Conservation (phyloP, 2,329 filamentous ascomycete species). For the Piedraia hortae region DNA sequence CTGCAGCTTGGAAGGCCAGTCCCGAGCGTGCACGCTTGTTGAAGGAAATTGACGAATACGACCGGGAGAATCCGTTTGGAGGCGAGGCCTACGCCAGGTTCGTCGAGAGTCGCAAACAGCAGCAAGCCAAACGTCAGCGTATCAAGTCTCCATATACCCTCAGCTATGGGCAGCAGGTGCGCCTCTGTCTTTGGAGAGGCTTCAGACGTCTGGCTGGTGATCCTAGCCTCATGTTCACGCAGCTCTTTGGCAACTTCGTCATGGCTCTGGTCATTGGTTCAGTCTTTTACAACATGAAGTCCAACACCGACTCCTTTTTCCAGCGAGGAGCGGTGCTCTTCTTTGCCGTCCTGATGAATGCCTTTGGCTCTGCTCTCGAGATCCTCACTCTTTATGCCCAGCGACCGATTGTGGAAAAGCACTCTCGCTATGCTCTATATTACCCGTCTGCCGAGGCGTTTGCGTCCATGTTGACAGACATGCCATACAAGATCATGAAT, state of each 20-base stretch:
- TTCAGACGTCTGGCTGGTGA: conserved; percentile 54
- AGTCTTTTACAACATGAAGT: conserved; percentile 51
- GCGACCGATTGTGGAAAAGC: conserved; percentile 79
- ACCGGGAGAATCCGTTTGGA: conserved; percentile 18
- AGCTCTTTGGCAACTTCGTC: conserved; percentile 41
- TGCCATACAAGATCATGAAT: conserved; percentile 61
- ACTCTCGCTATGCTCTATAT: conserved; percentile 61
- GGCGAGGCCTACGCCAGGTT: conserved; percentile 20
- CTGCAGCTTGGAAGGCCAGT: conserved; percentile 26
- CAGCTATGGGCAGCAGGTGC: conserved; percentile 46
- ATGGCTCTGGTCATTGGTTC: conserved; percentile 55
- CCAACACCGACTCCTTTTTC: conserved; percentile 46
- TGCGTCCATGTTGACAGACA: conserved; percentile 59
- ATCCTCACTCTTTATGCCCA: conserved; percentile 70
- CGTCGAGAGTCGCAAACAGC: conserved; percentile 18
- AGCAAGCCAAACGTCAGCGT: conserved; percentile 24
- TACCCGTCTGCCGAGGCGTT: conserved; percentile 75
- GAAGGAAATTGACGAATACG: conserved; percentile 19
- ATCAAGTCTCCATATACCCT: conserved; percentile 57
- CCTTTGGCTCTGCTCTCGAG: conserved; percentile 55
- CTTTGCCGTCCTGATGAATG: conserved; percentile 69
- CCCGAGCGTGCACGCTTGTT: conserved; percentile 19
- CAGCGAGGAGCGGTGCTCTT: conserved; percentile 55
- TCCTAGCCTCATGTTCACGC: conserved; percentile 41
- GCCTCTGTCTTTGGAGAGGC: conserved; percentile 55